Evolutionary conservation across 768 basidiomycete species (phyloP), one percentile per base, ranked within the genome.

Genomic region (Podaxis carcinomalis): DNA sequence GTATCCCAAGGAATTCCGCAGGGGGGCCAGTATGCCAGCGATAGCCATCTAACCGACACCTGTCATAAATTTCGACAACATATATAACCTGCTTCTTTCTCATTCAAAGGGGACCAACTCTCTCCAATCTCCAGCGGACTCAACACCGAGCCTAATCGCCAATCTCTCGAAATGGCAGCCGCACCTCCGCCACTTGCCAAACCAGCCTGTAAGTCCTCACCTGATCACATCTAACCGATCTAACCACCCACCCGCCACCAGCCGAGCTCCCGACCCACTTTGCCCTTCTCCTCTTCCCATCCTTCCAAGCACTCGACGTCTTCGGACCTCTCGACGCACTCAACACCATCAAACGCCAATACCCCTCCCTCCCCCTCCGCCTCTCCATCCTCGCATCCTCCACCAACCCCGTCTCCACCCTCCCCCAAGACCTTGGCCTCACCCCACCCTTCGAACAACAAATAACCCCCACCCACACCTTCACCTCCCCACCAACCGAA

Each of bases 391-490:
- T 76, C 49, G 68, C 74, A 3, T 63, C 67, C 14, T 68, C 73
- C 16, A 64, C 75, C 13, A 66, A 72, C 4, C 75, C 76, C 2
- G 71, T 77, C 9, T 72, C 76, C 14, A 76, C 75, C 6, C 23
- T 64, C 64, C 9, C 68, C 65, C 16, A 62, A 46, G 19, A 21
- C 11, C 11, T 16, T 2, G 25, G 40, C 11, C 47, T 16, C 47
- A 19, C 25, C 11, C 51, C 69, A 73, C 2, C 70, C 56, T 74
- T 75, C 60, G 64, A 68, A 21, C 70, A 76, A 61, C 67, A 71
- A n/a, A 65, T 78, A 50, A 35, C 73, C 2, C 79, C 77, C 5
- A 80, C 77, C 1, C 77, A 78, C 62, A 76, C 76, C 10, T 77
- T 59, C 52, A 35, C 47, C 13, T 55, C 57, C 4, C 62, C 65